Percentiles rank a stretch among this genome's conserved stretches.
phyloP scores from a whole-genome alignment of 495 filamentous ascomycete genomes.

The Penicillium argentinense region DNA sequence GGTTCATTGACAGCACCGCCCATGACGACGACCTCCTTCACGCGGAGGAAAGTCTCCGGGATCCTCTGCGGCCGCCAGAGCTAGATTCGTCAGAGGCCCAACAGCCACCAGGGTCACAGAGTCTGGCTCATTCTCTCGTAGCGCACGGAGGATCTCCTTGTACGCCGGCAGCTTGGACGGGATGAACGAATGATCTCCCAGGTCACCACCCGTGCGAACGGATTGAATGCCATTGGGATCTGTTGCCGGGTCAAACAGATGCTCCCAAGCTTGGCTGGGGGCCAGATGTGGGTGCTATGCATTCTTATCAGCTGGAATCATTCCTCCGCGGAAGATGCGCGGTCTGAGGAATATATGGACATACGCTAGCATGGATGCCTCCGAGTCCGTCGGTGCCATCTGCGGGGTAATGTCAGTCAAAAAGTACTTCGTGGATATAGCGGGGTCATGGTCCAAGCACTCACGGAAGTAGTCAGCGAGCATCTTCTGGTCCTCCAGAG shows the following conservation, averaged over 20 bases:
- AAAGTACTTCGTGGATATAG: no score
- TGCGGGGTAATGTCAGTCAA: constrained; percentile 38
- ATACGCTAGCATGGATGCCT: constrained; percentile 79
- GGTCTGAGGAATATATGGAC: constrained; percentile 16
- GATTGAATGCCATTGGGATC: constrained; percentile 38
- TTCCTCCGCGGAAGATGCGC: not conserved
- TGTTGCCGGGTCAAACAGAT: constrained; percentile 63
- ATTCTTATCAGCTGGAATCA: constrained; percentile 8
- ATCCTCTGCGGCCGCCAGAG: constrained; percentile 83
- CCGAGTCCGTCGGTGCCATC: constrained; percentile 90
- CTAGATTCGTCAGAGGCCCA: constrained; percentile 89
- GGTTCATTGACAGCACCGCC: constrained; percentile 77
- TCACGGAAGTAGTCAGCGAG: constrained; percentile 90
- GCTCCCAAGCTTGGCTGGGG: constrained; percentile 79
- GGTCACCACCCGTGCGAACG: constrained; percentile 30
- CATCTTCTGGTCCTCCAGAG: constrained; percentile 78
- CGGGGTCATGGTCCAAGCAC: constrained; percentile 35
- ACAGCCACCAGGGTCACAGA: constrained; percentile 88
- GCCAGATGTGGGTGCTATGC: constrained; percentile 81
- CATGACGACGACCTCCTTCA: constrained; percentile 95
- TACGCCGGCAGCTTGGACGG: constrained; percentile 72
- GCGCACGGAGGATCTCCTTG: constrained; percentile 78
- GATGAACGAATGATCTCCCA: constrained; percentile 56
- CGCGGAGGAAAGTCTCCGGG: constrained; percentile 80
- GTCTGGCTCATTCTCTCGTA: constrained; percentile 74